Evolutionary conservation across 768 basidiomycete species (phyloP), one percentile per base, ranked within the genome.

Genomic region (Hygrocybe punicea): DNA sequence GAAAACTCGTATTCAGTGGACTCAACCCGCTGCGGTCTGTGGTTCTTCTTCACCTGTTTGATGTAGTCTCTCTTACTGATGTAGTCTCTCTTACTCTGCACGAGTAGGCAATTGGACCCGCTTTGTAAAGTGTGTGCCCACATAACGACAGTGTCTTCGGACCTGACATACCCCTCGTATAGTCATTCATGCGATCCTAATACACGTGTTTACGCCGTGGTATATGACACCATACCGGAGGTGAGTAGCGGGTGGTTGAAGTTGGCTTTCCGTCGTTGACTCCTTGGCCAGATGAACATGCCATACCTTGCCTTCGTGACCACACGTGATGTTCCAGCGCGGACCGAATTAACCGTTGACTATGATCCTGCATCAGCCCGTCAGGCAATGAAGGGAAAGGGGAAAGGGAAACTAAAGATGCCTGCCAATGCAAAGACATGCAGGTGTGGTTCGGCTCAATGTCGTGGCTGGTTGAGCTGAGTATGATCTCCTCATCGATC

Each of bases 161-260:
- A 56, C 35, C 35, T 33, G 29, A 13, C 4, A 10, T 34, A 55
- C 10, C 45, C 45, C 21, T 17, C 51, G 56, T n/a, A n/a, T 61
- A 89, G 87, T 61, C 87, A 89, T 63, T 87, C 85, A 0, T 89
- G 87, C 60, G 65, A 72, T 13, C 86, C 87, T 5, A 87, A 86
- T 59, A 65, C 84, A 56, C 60, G 63, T 0, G 78, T 85, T 1
- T 85, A 79, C 56, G 77, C 80, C 11, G 86, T 83, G 1, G 77
- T 87, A 0, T 85, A 82, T 57, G 86, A 88, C 57, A 81, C 81
- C 0, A 78, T 83, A 50, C 78, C 82, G 17, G 74, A 78, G 58
- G 86, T 85, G 40, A 33, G 75, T 64, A 24, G 55, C 39, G 25
- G 50, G 9, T 21, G 21, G 39, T 13, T 17, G 24, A 51, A 51